Percentiles rank a stretch among this genome's conserved stretches.
Evolutionary conservation across 2,329 filamentous ascomycete species (phyloP).

Genomic region (Plenodomus biglobosus): DNA sequence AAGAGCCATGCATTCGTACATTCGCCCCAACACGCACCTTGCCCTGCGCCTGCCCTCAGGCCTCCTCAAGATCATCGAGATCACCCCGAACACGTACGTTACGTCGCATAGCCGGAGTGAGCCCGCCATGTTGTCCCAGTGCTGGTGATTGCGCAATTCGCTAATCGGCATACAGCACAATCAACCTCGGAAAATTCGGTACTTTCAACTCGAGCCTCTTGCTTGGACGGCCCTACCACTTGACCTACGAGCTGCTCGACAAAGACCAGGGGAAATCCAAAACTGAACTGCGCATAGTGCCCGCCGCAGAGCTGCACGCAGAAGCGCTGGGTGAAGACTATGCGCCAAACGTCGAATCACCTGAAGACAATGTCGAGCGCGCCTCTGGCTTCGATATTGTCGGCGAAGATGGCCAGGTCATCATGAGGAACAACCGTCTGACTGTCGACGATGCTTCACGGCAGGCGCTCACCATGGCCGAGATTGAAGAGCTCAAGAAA

Average conservation of each 20-base stretch:
- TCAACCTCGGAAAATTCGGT: conserved; percentile 91
- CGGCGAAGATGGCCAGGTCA: conserved; percentile 51
- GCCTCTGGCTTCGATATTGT: conserved; percentile 50
- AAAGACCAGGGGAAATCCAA: conserved; percentile 63
- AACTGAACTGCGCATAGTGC: conserved; percentile 73
- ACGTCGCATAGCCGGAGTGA: conserved; percentile 50
- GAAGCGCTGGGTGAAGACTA: conserved; percentile 65
- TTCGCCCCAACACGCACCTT: conserved; percentile 55
- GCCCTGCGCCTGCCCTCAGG: conserved; percentile 62
- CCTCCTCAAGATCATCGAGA: conserved; percentile 58
- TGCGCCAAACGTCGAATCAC: conserved; percentile 42
- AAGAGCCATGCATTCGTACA: conserved; percentile 47
- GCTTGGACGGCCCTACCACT: conserved; percentile 84
- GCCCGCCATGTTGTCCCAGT: conserved; percentile 16
- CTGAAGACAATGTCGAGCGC: conserved; percentile 39
- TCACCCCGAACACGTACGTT: conserved; percentile 68
- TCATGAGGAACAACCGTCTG: conserved; percentile 64
- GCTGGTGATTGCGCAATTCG: neutral
- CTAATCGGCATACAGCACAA: conserved; percentile 59
- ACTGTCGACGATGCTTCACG: conserved; percentile 65
- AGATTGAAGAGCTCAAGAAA: conserved; percentile 72
- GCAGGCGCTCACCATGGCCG: conserved; percentile 73
- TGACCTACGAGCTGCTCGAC: conserved; percentile 88
- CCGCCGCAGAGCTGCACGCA: conserved; percentile 78
- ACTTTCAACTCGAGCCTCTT: conserved; percentile 86